Conservation (phyloP, 495 filamentous ascomycete species). For the Apodospora peruviana region DNA sequence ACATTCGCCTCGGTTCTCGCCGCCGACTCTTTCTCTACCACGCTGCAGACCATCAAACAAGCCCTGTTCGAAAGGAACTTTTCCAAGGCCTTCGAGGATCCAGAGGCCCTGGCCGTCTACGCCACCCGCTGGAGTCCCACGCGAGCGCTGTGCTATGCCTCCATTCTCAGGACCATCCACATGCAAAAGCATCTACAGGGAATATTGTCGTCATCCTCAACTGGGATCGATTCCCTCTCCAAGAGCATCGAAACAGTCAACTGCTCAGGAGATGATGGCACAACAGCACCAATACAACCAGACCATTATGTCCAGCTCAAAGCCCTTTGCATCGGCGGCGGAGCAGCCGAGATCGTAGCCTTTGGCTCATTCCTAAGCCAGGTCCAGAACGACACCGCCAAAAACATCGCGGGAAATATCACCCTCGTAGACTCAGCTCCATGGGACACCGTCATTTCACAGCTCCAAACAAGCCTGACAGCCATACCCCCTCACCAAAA, state of each 20-base stretch:
- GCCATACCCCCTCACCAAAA: conserved; percentile 44
- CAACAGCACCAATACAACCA: not conserved
- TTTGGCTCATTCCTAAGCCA: conserved; percentile 58
- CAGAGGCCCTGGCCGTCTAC: conserved; percentile 70
- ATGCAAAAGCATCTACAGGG: conserved; percentile 27
- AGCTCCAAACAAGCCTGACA: conserved; percentile 44
- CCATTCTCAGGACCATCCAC: conserved; percentile 52
- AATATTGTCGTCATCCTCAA: conserved; percentile 15
- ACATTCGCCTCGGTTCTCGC: conserved; percentile 48
- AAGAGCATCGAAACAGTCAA: not conserved
- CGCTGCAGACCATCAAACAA: conserved; percentile 74
- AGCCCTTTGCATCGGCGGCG: conserved; percentile 74
- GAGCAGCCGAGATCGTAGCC: conserved; percentile 79
- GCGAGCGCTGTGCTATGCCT: conserved; percentile 71
- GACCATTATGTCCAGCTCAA: conserved; percentile 16
- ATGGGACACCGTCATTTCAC: conserved; percentile 59
- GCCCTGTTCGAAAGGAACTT: conserved; percentile 86
- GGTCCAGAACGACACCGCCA: conserved; percentile 12
- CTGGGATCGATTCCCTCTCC: conserved; percentile 7
- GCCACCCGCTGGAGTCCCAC: conserved; percentile 81
- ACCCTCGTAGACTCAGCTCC: conserved; percentile 72
- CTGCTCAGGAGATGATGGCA: too few species aligned
- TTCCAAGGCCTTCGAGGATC: conserved; percentile 63
- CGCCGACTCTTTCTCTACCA: conserved; percentile 27
- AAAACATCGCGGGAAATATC: conserved; percentile 24